These are phyloP conservation scores for Psilocybe cyanescens DNA, from an alignment of 768 basidiomycete species.

Conservation along the genomic window DNA sequence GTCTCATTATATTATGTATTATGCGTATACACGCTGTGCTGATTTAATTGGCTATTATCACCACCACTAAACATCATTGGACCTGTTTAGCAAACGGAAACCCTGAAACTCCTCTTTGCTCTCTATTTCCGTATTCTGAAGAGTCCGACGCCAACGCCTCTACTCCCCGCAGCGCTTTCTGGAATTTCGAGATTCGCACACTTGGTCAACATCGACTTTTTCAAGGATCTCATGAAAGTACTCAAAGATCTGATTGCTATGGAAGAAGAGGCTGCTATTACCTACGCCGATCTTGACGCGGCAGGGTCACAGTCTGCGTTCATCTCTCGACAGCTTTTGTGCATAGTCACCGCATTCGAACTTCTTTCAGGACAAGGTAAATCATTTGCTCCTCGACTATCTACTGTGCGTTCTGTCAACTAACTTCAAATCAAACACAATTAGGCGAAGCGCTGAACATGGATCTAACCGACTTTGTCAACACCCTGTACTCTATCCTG, in stretches of 20 bases:
- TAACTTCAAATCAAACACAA: constrained; percentile 9
- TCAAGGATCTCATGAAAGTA: constrained; percentile 90
- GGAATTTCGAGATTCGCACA: constrained; percentile 95
- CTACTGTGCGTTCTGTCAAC: constrained; percentile 5
- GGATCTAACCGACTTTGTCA: constrained; percentile 89
- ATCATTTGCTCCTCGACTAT: constrained; percentile 20
- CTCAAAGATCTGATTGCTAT: constrained; percentile 76
- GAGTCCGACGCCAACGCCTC: constrained; percentile 72
- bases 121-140: constrained; percentile 97
- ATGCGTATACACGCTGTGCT: neutral
- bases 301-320: constrained; percentile 15
- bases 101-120: constrained; percentile 94
- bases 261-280: constrained; percentile 39
- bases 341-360: constrained; percentile 97
- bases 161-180: constrained; percentile 86
- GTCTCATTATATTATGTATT: constrained; percentile 31
- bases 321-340: constrained; percentile 69
- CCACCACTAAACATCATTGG: constrained; percentile 1
- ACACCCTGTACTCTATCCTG: constrained; percentile 82
- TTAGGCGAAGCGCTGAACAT: constrained; percentile 97
- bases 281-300: constrained; percentile 20
- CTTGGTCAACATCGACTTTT: constrained; percentile 97
- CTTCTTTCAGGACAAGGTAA: constrained; percentile 94
- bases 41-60: neutral
- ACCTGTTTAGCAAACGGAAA: constrained; percentile 87